Evolutionary conservation across 495 filamentous ascomycete genomes (phyloP).

Genomic region (Alectoria sarmentosa): DNA sequence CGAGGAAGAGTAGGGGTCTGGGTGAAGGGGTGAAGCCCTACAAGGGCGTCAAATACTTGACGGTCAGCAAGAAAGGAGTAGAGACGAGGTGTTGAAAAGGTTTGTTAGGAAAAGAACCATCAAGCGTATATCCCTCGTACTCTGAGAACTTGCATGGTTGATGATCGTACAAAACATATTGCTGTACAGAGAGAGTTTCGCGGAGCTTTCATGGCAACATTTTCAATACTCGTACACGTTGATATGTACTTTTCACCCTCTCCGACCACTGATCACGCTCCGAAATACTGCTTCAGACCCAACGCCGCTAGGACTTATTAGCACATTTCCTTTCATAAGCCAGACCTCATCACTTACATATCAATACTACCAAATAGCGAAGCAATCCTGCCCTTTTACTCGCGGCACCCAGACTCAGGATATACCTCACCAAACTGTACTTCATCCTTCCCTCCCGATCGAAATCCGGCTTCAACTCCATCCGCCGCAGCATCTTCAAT

Average conservation of each 20-base stretch:
- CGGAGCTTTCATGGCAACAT: too few species aligned
- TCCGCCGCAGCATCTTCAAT: slow-evolving; percentile 47
- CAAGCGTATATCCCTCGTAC: too few species aligned
- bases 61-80: slow-evolving; percentile 77
- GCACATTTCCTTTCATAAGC: not conserved
- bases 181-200: not conserved
- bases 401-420: slow-evolving; percentile 42
- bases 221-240: too few species aligned
- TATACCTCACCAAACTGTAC: slow-evolving; percentile 39
- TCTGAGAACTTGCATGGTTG: too few species aligned
- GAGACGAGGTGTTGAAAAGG: slow-evolving; percentile 59
- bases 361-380: slow-evolving; percentile 33
- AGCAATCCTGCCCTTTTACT: slow-evolving; percentile 36
- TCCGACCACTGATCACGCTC: not conserved
- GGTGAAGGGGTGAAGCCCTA: slow-evolving; percentile 88
- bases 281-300: slow-evolving; percentile 11
- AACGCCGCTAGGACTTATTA: slow-evolving; percentile 1
- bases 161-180: too few species aligned
- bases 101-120: not conserved
- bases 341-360: slow-evolving; percentile 35
- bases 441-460: slow-evolving; percentile 66
- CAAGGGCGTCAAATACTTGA: slow-evolving; percentile 97
- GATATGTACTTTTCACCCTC: not conserved
- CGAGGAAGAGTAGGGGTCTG: slow-evolving; percentile 76
- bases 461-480: slow-evolving; percentile 68